Evolutionary conservation across 352 stramenopile species (phyloP).

Genomic region (Pseudoperonospora humuli): DNA sequence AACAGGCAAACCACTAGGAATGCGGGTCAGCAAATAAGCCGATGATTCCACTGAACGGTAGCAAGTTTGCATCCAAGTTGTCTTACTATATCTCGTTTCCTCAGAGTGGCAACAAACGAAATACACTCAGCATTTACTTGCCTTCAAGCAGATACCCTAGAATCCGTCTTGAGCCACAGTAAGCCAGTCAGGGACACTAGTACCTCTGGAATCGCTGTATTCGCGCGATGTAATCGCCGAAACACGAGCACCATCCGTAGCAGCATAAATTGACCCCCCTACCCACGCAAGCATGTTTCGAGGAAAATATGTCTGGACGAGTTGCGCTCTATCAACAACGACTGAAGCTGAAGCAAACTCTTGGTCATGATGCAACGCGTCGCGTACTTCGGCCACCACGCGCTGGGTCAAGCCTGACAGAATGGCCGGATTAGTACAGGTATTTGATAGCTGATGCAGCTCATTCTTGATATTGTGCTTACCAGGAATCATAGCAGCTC

Average conservation of each 20-base stretch:
- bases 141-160: constrained; percentile 3
- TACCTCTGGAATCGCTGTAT: constrained; percentile 34
- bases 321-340: constrained; percentile 26
- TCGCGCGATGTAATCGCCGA: constrained; percentile 45
- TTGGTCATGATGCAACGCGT: constrained; percentile 30
- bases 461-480: background rate
- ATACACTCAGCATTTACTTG: constrained; percentile 5
- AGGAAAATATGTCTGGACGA: constrained; percentile 55
- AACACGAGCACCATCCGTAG: constrained; percentile 38
- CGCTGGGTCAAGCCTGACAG: constrained; percentile 44
- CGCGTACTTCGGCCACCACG: constrained; percentile 38
- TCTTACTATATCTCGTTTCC: background rate
- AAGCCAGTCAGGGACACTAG: constrained; percentile 51
- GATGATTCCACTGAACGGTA: background rate
- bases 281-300: constrained; percentile 72
- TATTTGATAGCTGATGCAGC: background rate
- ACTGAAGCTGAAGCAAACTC: constrained; percentile 27
- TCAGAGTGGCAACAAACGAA: background rate
- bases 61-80: background rate
- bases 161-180: constrained; percentile 40
- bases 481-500: constrained; percentile 73
- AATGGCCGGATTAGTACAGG: background rate
- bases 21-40: constrained; percentile 38
- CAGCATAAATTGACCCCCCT: constrained; percentile 66
- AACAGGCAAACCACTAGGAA: constrained; percentile 53